phyloP scores from a whole-genome alignment of 1,284 basidiomycete genomes.

The Sporisorium reilianum region DNA sequence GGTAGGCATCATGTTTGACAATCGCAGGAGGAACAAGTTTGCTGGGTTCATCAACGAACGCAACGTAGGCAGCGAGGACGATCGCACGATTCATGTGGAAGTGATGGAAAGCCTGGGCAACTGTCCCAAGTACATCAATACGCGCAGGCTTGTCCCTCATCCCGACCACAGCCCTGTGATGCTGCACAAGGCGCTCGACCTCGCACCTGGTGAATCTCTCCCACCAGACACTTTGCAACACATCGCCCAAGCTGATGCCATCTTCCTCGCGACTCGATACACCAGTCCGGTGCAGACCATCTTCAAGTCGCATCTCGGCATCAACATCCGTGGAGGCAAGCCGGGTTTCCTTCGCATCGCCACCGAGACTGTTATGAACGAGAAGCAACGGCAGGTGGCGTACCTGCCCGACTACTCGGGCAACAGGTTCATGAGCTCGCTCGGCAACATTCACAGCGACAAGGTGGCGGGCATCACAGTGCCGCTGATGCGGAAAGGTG shows the following conservation, averaged over 20 bases:
- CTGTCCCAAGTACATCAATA: slow-evolving; percentile 50
- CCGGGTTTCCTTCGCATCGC: slow-evolving; percentile 33
- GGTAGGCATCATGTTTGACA: slow-evolving; percentile 44
- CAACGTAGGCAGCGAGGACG: slow-evolving; percentile 14
- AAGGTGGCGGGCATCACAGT: slow-evolving; percentile 36
- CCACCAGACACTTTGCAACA: slow-evolving; percentile 24
- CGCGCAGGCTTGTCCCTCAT: slow-evolving; percentile 17
- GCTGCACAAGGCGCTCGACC: slow-evolving; percentile 21
- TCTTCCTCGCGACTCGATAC: slow-evolving; percentile 38
- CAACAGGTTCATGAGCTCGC: slow-evolving; percentile 44
- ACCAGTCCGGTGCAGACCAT: slow-evolving; percentile 26
- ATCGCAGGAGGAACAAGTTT: slow-evolving; percentile 41
- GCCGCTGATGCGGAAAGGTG: slow-evolving; percentile 22
- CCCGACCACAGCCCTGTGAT: slow-evolving; percentile 12
- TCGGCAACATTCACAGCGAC: slow-evolving; percentile 41
- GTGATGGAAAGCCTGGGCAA: slow-evolving; percentile 42
- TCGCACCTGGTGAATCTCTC: slow-evolving; percentile 9
- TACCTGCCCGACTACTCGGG: slow-evolving; percentile 43
- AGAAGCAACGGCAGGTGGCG: slow-evolving; percentile 24
- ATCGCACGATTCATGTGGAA: slow-evolving; percentile 29
- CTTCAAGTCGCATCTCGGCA: slow-evolving; percentile 43
- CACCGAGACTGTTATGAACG: slow-evolving; percentile 7
- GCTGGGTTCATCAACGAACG: slow-evolving; percentile 40
- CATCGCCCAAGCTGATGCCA: slow-evolving; percentile 32
- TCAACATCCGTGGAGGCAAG: slow-evolving; percentile 47